Conservation (phyloP, 2,329 filamentous ascomycete genomes). For the Epicoccum sorghinum region DNA sequence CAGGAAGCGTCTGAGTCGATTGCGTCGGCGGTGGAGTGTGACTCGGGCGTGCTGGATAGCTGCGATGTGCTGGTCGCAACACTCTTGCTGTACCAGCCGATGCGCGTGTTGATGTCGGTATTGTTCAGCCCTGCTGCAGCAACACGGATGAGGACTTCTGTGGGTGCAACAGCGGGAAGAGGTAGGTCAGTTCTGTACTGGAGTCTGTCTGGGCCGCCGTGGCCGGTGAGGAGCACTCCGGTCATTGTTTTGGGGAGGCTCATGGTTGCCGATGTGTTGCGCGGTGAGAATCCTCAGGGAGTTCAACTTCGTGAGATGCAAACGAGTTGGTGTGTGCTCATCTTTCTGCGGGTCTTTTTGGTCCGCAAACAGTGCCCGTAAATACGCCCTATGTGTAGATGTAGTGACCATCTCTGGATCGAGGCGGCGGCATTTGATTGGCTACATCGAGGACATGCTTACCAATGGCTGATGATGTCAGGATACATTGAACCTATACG, state of each 20-base stretch:
- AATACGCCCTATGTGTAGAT: neutral
- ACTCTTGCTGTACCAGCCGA: constrained; percentile 21
- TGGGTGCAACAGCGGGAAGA: neutral
- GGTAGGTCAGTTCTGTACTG: constrained; percentile 10
- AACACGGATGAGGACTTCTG: constrained; percentile 17
- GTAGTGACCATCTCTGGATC: neutral
- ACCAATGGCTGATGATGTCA: neutral
- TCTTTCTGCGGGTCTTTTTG: too few relatives aligned
- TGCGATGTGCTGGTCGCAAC: constrained; percentile 2
- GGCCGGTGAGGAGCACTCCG: constrained; percentile 12
- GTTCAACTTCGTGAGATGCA: too few relatives aligned
- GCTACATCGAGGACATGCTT: neutral
- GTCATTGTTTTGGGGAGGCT: constrained; percentile 10
- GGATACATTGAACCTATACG: too few relatives aligned
- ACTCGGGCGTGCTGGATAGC: too few relatives aligned
- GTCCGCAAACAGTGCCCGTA: neutral
- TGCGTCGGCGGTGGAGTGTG: neutral
- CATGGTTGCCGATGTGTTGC: neutral
- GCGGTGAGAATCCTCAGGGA: too few relatives aligned
- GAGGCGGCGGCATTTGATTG: neutral
- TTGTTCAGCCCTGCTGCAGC: constrained; percentile 18
- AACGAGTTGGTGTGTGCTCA: too few relatives aligned
- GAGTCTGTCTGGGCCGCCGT: constrained; percentile 17
- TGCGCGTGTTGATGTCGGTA: constrained; percentile 22
- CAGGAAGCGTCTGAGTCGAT: constrained; percentile 12